Percentiles rank a stretch among this genome's conserved stretches.
Evolutionary conservation across 768 basidiomycete genomes (phyloP).

Genomic region (Rhodotorula kratochvilovae): DNA sequence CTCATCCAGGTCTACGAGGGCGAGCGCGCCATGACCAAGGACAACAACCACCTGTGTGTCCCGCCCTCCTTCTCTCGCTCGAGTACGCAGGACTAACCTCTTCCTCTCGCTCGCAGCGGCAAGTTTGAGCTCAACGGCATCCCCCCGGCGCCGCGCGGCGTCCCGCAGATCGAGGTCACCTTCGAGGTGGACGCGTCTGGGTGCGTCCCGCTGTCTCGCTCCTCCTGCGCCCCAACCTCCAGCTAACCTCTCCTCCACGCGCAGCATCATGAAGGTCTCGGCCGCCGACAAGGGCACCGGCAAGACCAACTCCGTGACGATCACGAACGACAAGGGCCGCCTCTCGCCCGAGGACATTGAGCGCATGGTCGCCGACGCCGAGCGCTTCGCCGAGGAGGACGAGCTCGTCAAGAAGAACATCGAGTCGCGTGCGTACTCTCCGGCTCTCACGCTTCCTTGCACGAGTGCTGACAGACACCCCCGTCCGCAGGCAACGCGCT

Average conservation of each 20-base stretch:
- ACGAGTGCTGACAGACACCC: not conserved
- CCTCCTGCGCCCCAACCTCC: not conserved
- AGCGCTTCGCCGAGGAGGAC: constrained; percentile 82
- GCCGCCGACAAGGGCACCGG: constrained; percentile 91
- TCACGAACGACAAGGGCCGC: constrained; percentile 94
- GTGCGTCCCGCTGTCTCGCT: constrained; percentile 2
- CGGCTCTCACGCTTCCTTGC: not conserved
- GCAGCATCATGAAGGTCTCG: constrained; percentile 89
- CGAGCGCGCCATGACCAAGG: constrained; percentile 94
- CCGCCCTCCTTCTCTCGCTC: not conserved
- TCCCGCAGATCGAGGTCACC: constrained; percentile 93
- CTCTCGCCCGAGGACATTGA: constrained; percentile 82
- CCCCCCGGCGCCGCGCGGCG: constrained; percentile 91
- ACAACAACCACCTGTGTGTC: constrained; percentile 78
- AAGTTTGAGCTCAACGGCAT: constrained; percentile 87
- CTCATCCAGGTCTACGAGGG: constrained; percentile 97
- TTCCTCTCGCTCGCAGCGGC: constrained; percentile 44
- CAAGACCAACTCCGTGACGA: constrained; percentile 77
- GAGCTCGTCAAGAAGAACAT: constrained; percentile 49
- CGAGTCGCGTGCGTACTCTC: constrained; percentile 63
- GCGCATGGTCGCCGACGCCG: constrained; percentile 85
- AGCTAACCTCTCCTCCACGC: constrained; percentile 41
- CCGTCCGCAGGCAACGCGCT: not conserved
- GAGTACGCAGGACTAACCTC: not conserved
- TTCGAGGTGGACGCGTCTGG: constrained; percentile 68